These are phyloP conservation scores for Starmerella floricola DNA, from an alignment of 805 yeast species.

Conservation along the genomic window DNA sequence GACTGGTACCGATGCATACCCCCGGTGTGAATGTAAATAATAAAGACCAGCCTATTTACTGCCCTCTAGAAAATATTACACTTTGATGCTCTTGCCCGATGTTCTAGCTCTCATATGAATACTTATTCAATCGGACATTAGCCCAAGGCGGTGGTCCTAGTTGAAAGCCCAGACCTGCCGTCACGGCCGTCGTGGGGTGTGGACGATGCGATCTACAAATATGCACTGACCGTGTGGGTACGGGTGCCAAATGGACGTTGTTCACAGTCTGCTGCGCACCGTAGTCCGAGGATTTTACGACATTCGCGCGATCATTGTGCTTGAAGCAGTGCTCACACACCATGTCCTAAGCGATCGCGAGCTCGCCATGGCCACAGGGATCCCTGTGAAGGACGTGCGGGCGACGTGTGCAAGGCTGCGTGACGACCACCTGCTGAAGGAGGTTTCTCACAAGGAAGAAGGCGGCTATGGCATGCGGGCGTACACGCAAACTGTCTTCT, in stretches of 20 bases:
- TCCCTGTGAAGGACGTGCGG: constrained; percentile 77
- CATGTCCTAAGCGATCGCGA: constrained; percentile 90
- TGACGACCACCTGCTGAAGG: constrained; percentile 61
- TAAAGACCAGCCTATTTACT: too few species aligned
- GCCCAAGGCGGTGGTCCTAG: too few species aligned
- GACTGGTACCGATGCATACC: too few species aligned
- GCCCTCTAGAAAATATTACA: too few species aligned
- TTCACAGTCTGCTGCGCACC: constrained; percentile 51
- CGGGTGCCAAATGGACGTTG: constrained; percentile 27
- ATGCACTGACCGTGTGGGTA: too few species aligned
- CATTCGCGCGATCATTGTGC: constrained; percentile 63
- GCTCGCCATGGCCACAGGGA: constrained; percentile 62
- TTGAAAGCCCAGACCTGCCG: too few species aligned
- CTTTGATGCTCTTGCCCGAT: too few species aligned
- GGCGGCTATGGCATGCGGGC: constrained; percentile 47
- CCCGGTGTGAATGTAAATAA: too few species aligned
- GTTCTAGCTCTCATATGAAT: too few species aligned
- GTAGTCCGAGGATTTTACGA: constrained; percentile 83
- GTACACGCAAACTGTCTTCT: constrained; percentile 68
- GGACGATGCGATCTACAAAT: too few species aligned
- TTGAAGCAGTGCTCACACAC: constrained; percentile 81
- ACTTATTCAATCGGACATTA: too few species aligned
- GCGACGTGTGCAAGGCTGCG: constrained; percentile 66
- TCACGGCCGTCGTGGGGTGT: too few species aligned
- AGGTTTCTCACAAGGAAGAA: constrained; percentile 38